These are phyloP conservation scores for Candida sp. DNA, from an alignment of 1,139 yeast species.

Conservation along the genomic window DNA sequence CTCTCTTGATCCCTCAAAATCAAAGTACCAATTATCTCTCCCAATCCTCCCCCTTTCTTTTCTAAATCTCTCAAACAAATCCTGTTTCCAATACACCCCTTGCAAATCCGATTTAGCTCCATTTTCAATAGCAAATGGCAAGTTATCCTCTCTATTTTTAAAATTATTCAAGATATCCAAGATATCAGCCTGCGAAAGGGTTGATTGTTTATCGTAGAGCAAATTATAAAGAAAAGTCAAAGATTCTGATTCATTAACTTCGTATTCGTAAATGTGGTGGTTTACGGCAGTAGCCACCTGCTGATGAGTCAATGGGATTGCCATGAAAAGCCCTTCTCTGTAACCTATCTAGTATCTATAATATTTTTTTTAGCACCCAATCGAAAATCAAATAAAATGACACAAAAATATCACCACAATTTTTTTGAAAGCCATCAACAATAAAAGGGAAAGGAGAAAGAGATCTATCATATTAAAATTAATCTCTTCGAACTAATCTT, in stretches of 20 bases:
- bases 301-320: conserved; percentile 2
- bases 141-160: conserved; percentile 30
- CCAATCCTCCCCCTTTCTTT: conserved; percentile 35
- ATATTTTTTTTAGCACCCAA: too few relatives aligned
- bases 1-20: conserved; percentile 32
- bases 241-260: conserved; percentile 39
- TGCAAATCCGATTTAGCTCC: conserved; percentile 22
- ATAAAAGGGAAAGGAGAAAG: too few relatives aligned
- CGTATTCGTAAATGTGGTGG: conserved; percentile 26
- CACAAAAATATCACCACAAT: too few relatives aligned
- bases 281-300: conserved; percentile 1
- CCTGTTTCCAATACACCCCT: conserved; percentile 37
- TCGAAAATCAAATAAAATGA: background rate
- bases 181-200: conserved; percentile 34
- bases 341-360: background rate
- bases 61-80: conserved; percentile 27
- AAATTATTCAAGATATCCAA: conserved; percentile 31
- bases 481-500: too few relatives aligned
- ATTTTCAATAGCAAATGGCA: conserved; percentile 25
- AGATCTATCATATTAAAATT: too few relatives aligned
- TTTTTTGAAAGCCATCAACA: too few relatives aligned
- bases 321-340: background rate
- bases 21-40: conserved; percentile 35
- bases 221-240: conserved; percentile 38
- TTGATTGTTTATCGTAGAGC: conserved; percentile 35